Base-by-base conservation (phyloP, 441 rosid genomes). In the Gossypium davidsonii region DNA sequence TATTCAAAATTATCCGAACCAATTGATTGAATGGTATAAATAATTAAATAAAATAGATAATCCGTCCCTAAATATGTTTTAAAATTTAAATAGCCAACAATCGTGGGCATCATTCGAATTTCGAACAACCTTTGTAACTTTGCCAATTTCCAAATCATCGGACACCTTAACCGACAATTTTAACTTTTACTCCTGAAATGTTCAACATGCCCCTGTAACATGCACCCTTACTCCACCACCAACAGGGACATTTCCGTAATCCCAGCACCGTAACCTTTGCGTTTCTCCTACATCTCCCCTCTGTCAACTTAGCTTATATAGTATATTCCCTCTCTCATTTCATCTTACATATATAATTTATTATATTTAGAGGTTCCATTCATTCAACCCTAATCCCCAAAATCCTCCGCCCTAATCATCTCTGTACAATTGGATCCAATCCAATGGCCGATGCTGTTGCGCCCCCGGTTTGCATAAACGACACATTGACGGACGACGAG, bases 401-500 rank as follows among this genome's bases (percentile, higher is more conserved):
- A 67, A 42, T 42, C 76, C 17, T 15, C 20, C 44, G 20, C 9
- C 25, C 60, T 51, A 6, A 52, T 67, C 18, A 6, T 12, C 7
- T 23, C 52, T 18, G 14, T 62, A 34, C 49, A 37, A 2, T 26
- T 58, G 39, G 28, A 31, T 61, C 73, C 23, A 1, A 3, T 25
- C 31, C 76, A 31, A 84, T 82, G 85, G 74, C 83, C 23, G 51
- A 46, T 25, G 56, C 56, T 12, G 34, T 14, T 14, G 56, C 0
- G 14, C 8, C 70, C 70, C 78, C 88, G 39, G 74, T 82, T 44
- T 86, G 90, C 83, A 84, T 93, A 34, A 93, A 93, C 81, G 88
- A 85, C n/a, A 49, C 81, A 11, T 81, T 93, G 31, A 93, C 88
- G 12, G 98, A 93, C 71, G 98, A 89, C 58, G 96, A 90, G 85